Evolutionary conservation across 257 asterid genomes (phyloP).

Genomic region (Schizonepeta tenuifolia): DNA sequence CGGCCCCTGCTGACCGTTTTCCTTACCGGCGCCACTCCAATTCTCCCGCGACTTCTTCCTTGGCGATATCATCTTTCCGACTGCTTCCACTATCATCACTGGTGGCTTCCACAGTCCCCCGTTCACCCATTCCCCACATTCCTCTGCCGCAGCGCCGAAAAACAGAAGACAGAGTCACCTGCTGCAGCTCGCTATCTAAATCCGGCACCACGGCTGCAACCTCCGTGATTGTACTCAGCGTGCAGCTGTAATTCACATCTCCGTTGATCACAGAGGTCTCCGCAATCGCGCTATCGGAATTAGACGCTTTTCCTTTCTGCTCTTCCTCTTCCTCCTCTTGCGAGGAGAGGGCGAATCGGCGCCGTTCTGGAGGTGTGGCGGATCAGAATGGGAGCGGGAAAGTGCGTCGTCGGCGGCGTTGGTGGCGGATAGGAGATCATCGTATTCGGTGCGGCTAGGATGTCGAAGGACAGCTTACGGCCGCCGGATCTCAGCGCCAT

Average conservation of each 20-base stretch:
- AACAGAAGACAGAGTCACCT: conserved; percentile 41
- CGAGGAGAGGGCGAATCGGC: conserved; percentile 39
- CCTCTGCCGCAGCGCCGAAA: conserved; percentile 83
- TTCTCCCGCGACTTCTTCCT: conserved; percentile 42
- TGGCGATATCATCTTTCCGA: conserved; percentile 36
- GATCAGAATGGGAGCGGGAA: conserved; percentile 60
- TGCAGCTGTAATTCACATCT: conserved; percentile 43
- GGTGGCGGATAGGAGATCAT: conserved; percentile 39
- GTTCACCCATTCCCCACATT: conserved; percentile 55
- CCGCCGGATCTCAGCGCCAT: conserved; percentile 67
- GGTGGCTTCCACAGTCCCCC: conserved; percentile 52
- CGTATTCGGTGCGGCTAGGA: conserved; percentile 51
- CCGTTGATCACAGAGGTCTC: conserved; percentile 40
- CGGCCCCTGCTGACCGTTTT: conserved; percentile 34
- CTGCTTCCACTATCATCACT: conserved; percentile 48
- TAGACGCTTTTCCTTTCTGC: conserved; percentile 37
- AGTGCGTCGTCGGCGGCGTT: conserved; percentile 27
- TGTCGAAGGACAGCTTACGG: conserved; percentile 66
- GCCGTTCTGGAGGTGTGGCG: conserved; percentile 36
- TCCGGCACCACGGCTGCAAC: conserved; percentile 37
- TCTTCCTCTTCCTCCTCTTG: conserved; percentile 53
- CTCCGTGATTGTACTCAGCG: conserved; percentile 51
- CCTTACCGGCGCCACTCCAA: conserved; percentile 32
- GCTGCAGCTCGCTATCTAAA: conserved; percentile 45
- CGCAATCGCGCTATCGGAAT: conserved; percentile 23